These are phyloP conservation scores for Carex littledalei DNA, from an alignment of 176 grass and related monocot genomes.

Conservation along the genomic window DNA sequence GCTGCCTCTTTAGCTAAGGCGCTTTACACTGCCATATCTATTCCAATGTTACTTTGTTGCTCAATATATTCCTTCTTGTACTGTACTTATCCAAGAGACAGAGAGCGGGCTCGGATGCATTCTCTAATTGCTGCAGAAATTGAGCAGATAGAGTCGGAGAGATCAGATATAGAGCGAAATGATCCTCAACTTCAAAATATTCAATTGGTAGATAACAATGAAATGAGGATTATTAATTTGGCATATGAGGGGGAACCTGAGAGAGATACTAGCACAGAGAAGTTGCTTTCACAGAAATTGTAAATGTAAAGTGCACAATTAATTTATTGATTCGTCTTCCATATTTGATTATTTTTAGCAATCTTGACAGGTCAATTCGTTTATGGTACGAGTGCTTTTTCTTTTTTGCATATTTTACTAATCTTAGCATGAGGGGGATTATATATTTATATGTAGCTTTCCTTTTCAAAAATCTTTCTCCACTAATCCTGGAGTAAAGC, in stretches of 20 bases:
- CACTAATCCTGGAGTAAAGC: too few relatives aligned
- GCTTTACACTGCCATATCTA: slow-evolving; percentile 43
- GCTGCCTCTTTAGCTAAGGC: slow-evolving; percentile 42
- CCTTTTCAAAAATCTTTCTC: too few relatives aligned
- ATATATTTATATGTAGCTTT: neutral
- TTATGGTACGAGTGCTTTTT: neutral
- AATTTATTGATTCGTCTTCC: neutral
- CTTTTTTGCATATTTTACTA: neutral
- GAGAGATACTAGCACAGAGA: slow-evolving; percentile 42
- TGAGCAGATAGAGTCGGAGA: neutral
- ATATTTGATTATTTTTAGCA: neutral
- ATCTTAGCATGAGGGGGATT: neutral
- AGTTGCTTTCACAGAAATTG: slow-evolving; percentile 27
- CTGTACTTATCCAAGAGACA: slow-evolving; percentile 48
- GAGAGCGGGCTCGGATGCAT: slow-evolving; percentile 27
- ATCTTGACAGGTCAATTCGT: neutral
- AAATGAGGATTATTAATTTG: slow-evolving; percentile 31
- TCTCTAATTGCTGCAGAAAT: slow-evolving; percentile 29
- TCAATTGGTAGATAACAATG: neutral
- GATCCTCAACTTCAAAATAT: neutral
- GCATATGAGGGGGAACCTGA: slow-evolving; percentile 14
- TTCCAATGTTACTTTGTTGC: slow-evolving; percentile 61
- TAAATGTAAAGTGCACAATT: slow-evolving; percentile 12
- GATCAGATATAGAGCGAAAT: slow-evolving; percentile 14
- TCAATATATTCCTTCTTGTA: slow-evolving; percentile 50